Base-by-base conservation (phyloP, 768 basidiomycete species). In the Termitomyces sp. region DNA sequence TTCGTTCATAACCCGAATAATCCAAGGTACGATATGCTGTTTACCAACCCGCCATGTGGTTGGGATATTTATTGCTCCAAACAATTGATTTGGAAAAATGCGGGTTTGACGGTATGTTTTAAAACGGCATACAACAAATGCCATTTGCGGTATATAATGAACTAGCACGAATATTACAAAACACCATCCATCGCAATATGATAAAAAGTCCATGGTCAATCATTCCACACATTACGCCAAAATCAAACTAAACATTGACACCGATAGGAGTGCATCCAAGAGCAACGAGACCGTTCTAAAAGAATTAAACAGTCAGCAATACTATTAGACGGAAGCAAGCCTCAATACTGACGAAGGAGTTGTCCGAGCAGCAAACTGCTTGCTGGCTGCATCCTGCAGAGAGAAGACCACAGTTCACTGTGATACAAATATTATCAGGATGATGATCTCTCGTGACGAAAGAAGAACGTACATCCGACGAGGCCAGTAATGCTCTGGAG, bases 211-310 rank as follows among this genome's bases (percentile, higher is more conserved):
- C 18, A 26, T 36, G 13, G 14, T 20, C n/a, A 38, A 38, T 16
- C 36, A 5, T 51, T 38, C 14, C 33, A 14, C 26, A 36, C 13
- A 18, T 8, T 16, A 23, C 6, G 35, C 4, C 7, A 14, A n/a
- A 50, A 30, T 16, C 9, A 16, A 8, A 40, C n/a, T 40, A 53
- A 18, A 40, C 10, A 28, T 28, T 30, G 13, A 28, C 18, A 33
- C 54, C 35, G 16, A 59, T 55, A 44, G 58, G 58, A 49, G 47
- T 50, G 47, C 58, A 59, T 28, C 58, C 58, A 40, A 59, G n/a
- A 12, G 53, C 47, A 23, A 59, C 47, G 43, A 59, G 36, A 52
- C 58, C 58, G 16, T 59, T 55, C 58, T 59, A 26, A 16, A 32
- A 59, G 20, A 41, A 4, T 2, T 2, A 12, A 30, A 40, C 2